Evolutionary conservation across 2,329 filamentous ascomycete genomes (phyloP), one percentile per base, ranked within the genome.

Genomic region (Elsinoe necatrix): DNA sequence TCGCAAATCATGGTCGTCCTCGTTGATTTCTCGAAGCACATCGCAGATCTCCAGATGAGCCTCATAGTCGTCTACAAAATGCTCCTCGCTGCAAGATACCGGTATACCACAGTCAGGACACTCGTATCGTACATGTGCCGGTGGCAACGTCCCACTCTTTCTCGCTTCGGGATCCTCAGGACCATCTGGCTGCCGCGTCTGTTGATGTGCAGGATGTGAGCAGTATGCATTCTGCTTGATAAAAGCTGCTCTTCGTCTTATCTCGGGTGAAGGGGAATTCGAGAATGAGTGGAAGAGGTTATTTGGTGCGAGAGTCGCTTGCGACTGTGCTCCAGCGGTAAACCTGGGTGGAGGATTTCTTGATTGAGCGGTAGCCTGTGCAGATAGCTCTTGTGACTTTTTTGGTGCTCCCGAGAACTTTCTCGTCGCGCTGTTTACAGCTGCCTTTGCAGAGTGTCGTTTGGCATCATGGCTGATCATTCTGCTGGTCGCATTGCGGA

Each of bases 61-160:
- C 72, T 97, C 92, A 67, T 95, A 98, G 70, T 97, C 89, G 64
- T 95, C 89, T 68, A 87, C 89, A 87, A 92, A 97, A 70, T 98
- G 93, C 63, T 89, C 86, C 71, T 96, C 87, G 64, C 84, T 92
- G 75, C 93, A 98, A 69, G 93, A 95, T 5, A 95, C 84, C 0
- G 95, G 91, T 41, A 97, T 81, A 12, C 93, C 93, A 65, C 93
- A 98, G 70, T 98, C 92, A 0, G 93, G 91, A 66, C 93, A 98
- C 71, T 97, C 93, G 67, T 95, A 96, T 63, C 87, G 79, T 54
- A 96, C 89, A 71, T 95, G 89, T 14, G 85, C 84, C 0, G 92
- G 86, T 8, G 89, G 79, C 60, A 83, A 72, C 37, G 72, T 66
- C 21, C 80, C 82, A 9, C 75, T 79, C 66, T 85, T 83, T 60